phyloP scores from a whole-genome alignment of 768 basidiomycete genomes.

The Pleurotus sapidus region DNA sequence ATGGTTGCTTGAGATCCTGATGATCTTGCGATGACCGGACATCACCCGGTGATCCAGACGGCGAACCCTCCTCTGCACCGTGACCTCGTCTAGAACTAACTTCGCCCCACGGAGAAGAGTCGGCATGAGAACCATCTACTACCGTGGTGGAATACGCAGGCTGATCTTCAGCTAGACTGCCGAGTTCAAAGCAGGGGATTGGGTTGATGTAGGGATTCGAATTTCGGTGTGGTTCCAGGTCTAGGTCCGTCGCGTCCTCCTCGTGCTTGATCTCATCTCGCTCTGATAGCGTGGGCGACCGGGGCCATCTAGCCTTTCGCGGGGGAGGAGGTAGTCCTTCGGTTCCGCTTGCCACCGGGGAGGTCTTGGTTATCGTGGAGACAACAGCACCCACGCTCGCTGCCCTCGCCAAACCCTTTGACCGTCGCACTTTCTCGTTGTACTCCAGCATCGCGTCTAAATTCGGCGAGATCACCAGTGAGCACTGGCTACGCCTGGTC shows the following conservation, averaged over 20 bases:
- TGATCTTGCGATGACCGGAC: constrained; percentile 3
- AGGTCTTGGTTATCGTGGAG: neutral
- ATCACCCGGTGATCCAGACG: constrained; percentile 8
- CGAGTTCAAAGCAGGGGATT: constrained; percentile 32
- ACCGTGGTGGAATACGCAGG: constrained; percentile 8
- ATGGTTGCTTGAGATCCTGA: constrained; percentile 6
- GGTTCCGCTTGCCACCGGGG: constrained; percentile 10
- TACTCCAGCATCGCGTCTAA: constrained; percentile 59
- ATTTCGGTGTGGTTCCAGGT: constrained; percentile 10
- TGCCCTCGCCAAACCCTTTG: constrained; percentile 1
- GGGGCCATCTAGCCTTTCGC: neutral
- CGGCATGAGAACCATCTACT: neutral
- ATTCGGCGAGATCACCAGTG: constrained; percentile 54
- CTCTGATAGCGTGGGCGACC: neutral
- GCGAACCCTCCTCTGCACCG: neutral
- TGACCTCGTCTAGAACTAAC: neutral
- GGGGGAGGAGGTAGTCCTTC: constrained; percentile 5
- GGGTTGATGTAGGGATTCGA: constrained; percentile 48
- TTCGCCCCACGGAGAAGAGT: neutral
- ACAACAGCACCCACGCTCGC: neutral
- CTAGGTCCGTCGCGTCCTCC: neutral
- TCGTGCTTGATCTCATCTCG: neutral
- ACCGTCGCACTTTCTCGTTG: constrained; percentile 44
- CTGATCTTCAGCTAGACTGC: constrained; percentile 12
- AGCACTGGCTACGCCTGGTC: constrained; percentile 13